A percentile compares a stretch with the other conserved stretches of the same genome.
Evolutionary conservation across 768 basidiomycete genomes (phyloP).

Genomic region (Lanmaoa rubissima): DNA sequence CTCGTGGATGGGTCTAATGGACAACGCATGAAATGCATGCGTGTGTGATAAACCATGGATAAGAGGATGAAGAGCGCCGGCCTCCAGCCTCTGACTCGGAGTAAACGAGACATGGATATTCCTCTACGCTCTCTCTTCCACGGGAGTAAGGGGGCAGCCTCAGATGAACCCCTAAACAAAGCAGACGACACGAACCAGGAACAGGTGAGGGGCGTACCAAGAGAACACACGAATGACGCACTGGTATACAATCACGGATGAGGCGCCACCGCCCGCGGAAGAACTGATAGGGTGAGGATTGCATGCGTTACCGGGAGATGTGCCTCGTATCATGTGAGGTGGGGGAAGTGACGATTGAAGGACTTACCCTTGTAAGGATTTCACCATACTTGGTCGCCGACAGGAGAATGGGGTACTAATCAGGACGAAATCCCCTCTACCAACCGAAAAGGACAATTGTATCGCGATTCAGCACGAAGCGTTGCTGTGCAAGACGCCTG

Average conservation of each 20-base stretch:
- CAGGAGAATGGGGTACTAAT: not conserved
- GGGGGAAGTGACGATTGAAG: too few species aligned
- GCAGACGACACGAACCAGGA: not conserved
- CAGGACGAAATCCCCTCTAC: not conserved
- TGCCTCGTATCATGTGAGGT: too few species aligned
- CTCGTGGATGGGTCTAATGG: slow-evolving; percentile 4
- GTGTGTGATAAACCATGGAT: not conserved
- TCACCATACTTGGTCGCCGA: not conserved
- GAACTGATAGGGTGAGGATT: not conserved
- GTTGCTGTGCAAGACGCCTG: not conserved
- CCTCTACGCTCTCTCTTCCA: too few species aligned
- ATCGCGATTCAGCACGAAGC: not conserved
- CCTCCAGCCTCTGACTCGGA: not conserved
- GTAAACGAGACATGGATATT: not conserved
- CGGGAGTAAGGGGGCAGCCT: not conserved
- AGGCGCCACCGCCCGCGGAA: too few species aligned
- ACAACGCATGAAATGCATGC: slow-evolving; percentile 3
- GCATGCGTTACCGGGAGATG: not conserved
- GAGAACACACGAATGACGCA: not conserved
- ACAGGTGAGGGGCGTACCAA: not conserved
- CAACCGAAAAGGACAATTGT: not conserved
- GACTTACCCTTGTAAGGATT: not conserved
- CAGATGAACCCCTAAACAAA: not conserved
- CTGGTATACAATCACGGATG: not conserved
- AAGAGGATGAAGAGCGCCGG: not conserved